Evolutionary conservation across 768 basidiomycete genomes (phyloP).

Genomic region (Pleurotus eryngii): DNA sequence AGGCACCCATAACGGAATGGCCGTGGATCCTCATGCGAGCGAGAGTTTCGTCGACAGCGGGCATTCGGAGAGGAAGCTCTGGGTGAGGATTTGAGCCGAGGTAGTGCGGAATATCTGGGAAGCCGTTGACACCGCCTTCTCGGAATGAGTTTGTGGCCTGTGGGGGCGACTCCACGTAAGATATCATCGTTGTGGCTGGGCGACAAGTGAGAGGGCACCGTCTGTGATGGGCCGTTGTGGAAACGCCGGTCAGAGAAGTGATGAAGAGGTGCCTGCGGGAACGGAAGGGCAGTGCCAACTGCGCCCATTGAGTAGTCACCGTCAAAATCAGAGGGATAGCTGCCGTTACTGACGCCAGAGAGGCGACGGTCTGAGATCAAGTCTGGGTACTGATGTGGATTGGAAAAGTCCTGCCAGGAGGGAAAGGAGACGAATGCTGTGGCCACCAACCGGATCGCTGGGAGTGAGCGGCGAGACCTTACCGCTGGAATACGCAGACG

Average conservation of each 20-base stretch:
- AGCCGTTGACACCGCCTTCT: slow-evolving; percentile 43
- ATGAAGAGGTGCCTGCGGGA: slow-evolving; percentile 48
- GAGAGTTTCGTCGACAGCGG: slow-evolving; percentile 58
- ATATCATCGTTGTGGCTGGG: slow-evolving; percentile 49
- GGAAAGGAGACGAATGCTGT: slow-evolving; percentile 52
- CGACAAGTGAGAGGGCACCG: slow-evolving; percentile 49
- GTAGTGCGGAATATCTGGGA: slow-evolving; percentile 58
- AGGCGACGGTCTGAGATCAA: slow-evolving; percentile 57
- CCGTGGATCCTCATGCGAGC: slow-evolving; percentile 63
- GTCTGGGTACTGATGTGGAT: slow-evolving; percentile 55
- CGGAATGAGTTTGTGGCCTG: slow-evolving; percentile 66
- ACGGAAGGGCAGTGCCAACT: slow-evolving; percentile 44
- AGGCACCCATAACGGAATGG: slow-evolving; percentile 53
- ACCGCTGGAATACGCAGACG: slow-evolving; percentile 63
- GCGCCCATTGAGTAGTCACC: slow-evolving; percentile 59
- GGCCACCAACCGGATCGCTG: slow-evolving; percentile 54
- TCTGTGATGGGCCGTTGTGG: slow-evolving; percentile 36
- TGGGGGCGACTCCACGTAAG: slow-evolving; percentile 68
- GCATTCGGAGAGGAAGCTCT: slow-evolving; percentile 62
- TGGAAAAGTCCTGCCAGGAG: slow-evolving; percentile 50
- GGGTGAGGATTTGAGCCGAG: slow-evolving; percentile 46
- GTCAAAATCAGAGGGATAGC: slow-evolving; percentile 56
- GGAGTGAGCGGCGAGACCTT: slow-evolving; percentile 78
- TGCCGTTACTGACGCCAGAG: slow-evolving; percentile 38
- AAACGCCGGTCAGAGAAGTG: slow-evolving; percentile 64